Base-by-base conservation (phyloP, 2,329 filamentous ascomycete species). In the Xylariaceae sp. region DNA sequence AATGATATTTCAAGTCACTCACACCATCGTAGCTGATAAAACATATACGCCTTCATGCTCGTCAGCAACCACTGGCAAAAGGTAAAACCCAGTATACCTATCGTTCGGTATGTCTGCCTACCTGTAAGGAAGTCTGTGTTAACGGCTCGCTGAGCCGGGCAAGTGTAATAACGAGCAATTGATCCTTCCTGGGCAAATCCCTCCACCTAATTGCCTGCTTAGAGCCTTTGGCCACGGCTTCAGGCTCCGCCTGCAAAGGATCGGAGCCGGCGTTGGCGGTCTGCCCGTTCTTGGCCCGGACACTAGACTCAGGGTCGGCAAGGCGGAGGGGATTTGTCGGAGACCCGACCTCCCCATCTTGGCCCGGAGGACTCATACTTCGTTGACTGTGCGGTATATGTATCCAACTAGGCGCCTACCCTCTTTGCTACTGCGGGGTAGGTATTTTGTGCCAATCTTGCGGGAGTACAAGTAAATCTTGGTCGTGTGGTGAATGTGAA, bases 1-100 rank as follows among this genome's bases (percentile, higher is more conserved):
- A 18, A 13, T 26, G 12, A 47, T 21, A 19, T 29, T 15, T 12
- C n/a, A 34, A 34, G 21, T 22, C 6, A 55, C 55, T 50, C 15
- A 57, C 55, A 92, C 54, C 86, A 92, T 62, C 83, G 84, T n/a
- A 96, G 80, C 69, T 94, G 89, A 70, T 92, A 95, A 72, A 89
- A 95, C 76, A 95, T 84, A 70, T 95, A 95, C 1, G 87, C 81
- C 70, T 87, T 45, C 18, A 53, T 53, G 56, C 32, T 26, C 51
- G 41, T 47, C 16, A 51, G 47, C 30, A 18, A 46, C 15, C 21
- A n/a, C 21, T 30, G 16, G 39, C 19, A 5, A n/a, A 8, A 26
- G n/a, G 30, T n/a, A n/a, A 21, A 44, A n/a, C 13, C 18, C 10
- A 10, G 6, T 47, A 30, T 40, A 1, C 18, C 9, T 29, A 15